Evolutionary conservation across 345 rosid genomes (phyloP).

Genomic region (Linum tenue): DNA sequence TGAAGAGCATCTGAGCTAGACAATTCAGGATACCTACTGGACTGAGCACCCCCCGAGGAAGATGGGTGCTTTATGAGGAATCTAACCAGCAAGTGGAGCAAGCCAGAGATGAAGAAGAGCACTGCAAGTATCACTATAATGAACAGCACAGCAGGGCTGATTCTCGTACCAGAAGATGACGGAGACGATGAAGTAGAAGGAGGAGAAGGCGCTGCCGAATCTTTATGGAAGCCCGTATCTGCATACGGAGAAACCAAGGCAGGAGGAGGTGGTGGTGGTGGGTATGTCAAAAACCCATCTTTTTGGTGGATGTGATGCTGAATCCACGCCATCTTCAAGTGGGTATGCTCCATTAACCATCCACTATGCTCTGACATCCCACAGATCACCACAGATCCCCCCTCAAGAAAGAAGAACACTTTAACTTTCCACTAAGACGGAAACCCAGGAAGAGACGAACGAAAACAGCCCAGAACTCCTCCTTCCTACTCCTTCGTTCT

Average conservation of each 20-base stretch:
- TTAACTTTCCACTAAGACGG: background rate
- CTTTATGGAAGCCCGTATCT: conserved; percentile 26
- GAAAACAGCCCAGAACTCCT: background rate
- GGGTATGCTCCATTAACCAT: conserved; percentile 26
- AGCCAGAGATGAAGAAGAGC: conserved; percentile 70
- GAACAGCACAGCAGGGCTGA: conserved; percentile 76
- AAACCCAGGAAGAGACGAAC: background rate
- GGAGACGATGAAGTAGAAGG: conserved; percentile 35
- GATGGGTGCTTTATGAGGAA: conserved; percentile 65
- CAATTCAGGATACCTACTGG: conserved; percentile 59
- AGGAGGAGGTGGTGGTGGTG: conserved; percentile 33
- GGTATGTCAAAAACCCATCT: conserved; percentile 42
- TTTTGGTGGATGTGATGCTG: conserved; percentile 39
- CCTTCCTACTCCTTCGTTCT: background rate
- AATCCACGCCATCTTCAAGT: conserved; percentile 46
- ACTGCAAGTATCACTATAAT: conserved; percentile 71
- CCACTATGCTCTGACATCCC: conserved; percentile 25
- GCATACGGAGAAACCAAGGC: conserved; percentile 8
- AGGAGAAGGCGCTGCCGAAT: conserved; percentile 28
- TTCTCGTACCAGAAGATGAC: conserved; percentile 49
- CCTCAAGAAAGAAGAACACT: background rate
- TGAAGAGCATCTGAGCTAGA: conserved; percentile 69
- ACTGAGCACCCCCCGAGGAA: conserved; percentile 34
- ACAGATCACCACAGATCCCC: conserved; percentile 15
- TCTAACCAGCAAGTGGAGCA: conserved; percentile 77